A percentile compares a stretch with the other conserved stretches of the same genome.
These are phyloP conservation scores for Stagonosporopsis tanaceti DNA, from an alignment of 2,329 filamentous ascomycete genomes.

Conservation along the genomic window DNA sequence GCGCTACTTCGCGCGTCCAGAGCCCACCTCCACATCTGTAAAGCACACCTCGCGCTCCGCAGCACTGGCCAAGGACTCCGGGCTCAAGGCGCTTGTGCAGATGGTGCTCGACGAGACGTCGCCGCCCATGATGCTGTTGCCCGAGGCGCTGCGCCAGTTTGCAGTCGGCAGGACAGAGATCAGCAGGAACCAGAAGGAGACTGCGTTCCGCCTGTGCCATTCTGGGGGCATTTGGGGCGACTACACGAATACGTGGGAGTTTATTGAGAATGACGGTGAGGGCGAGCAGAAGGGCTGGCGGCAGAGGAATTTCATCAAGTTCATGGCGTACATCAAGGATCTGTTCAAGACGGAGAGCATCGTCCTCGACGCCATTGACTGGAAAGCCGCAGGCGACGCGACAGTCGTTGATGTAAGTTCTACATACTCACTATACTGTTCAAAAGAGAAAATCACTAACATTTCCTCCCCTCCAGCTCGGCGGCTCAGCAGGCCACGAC, in stretches of 20 bases:
- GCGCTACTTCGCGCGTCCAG: slow-evolving; percentile 45
- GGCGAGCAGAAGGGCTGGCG: slow-evolving; percentile 43
- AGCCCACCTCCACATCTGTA: slow-evolving; percentile 24
- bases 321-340: slow-evolving; percentile 47
- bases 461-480: slow-evolving; percentile 25
- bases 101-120: slow-evolving; percentile 36
- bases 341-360: slow-evolving; percentile 40
- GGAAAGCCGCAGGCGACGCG: slow-evolving; percentile 33
- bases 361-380: slow-evolving; percentile 37
- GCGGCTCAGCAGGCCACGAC: slow-evolving; percentile 44
- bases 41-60: slow-evolving; percentile 42
- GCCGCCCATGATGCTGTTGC: slow-evolving; percentile 40
- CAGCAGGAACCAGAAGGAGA: slow-evolving; percentile 34
- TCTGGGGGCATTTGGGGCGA: slow-evolving; percentile 36
- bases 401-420: slow-evolving; percentile 41
- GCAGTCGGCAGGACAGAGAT: slow-evolving; percentile 35
- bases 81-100: slow-evolving; percentile 37
- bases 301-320: slow-evolving; percentile 41
- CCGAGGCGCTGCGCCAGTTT: slow-evolving; percentile 38
- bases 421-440: not conserved
- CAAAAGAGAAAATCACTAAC: slow-evolving; percentile 3
- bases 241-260: slow-evolving; percentile 37
- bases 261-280: slow-evolving; percentile 44
- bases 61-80: slow-evolving; percentile 35
- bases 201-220: slow-evolving; percentile 42